phyloP scores from a whole-genome alignment of 2,329 filamentous ascomycete species.

The Nemania diffusa region DNA sequence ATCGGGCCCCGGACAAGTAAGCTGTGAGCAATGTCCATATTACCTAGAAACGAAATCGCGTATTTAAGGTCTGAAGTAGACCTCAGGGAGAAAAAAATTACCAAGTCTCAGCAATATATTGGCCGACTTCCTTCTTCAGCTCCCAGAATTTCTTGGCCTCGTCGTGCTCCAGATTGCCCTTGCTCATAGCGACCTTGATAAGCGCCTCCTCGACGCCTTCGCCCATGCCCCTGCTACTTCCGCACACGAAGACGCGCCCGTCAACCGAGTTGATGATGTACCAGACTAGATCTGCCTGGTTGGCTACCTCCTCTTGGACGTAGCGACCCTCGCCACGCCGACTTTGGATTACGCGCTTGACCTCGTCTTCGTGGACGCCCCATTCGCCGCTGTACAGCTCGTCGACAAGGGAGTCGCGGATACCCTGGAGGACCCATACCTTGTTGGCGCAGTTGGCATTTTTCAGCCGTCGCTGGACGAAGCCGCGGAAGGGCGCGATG shows the following conservation, averaged over 20 bases:
- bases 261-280: constrained; percentile 97
- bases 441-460: constrained; percentile 53
- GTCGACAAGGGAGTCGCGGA: constrained; percentile 83
- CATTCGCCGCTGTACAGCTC: constrained; percentile 98
- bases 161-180: constrained; percentile 84
- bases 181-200: constrained; percentile 89
- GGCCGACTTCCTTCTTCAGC: constrained; percentile 88
- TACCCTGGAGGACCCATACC: constrained; percentile 52
- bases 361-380: constrained; percentile 89
- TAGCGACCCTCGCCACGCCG: constrained; percentile 84
- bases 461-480: constrained; percentile 78
- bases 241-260: constrained; percentile 95
- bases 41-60: background rate
- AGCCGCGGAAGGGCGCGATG: constrained; percentile 96
- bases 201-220: constrained; percentile 92
- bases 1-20: background rate
- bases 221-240: constrained; percentile 95
- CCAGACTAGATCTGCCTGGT: constrained; percentile 97
- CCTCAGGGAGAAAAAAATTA: constrained; percentile 50
- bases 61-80: background rate
- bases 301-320: constrained; percentile 92
- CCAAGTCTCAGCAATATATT: constrained; percentile 92
- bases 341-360: constrained; percentile 83
- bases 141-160: constrained; percentile 91
- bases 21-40: background rate